phyloP scores from a whole-genome alignment of 257 asterid species.

The Plectranthus barbatus region DNA sequence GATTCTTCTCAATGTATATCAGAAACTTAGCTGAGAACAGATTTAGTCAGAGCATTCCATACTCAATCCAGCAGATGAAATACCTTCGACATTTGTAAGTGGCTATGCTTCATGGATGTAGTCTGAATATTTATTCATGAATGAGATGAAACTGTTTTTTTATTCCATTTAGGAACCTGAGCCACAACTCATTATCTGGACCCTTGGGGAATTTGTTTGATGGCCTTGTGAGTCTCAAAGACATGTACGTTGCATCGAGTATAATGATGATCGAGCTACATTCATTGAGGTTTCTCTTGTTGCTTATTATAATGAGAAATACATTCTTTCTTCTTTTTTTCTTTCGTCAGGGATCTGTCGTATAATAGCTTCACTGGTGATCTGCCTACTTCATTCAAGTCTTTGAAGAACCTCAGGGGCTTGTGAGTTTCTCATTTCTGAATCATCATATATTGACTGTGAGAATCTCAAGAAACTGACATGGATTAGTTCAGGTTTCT shows the following conservation, averaged over 20 bases:
- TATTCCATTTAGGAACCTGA: slow-evolving; percentile 55
- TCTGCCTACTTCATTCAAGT: slow-evolving; percentile 69
- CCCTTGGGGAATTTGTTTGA: slow-evolving; percentile 59
- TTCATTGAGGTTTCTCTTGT: not conserved
- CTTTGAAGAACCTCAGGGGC: slow-evolving; percentile 46
- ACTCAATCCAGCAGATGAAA: slow-evolving; percentile 50
- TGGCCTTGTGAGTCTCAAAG: slow-evolving; percentile 52
- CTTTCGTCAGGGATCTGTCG: slow-evolving; percentile 76
- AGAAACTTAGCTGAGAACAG: slow-evolving; percentile 78
- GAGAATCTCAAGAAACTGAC: not conserved
- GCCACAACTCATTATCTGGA: slow-evolving; percentile 70
- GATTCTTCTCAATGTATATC: slow-evolving; percentile 15
- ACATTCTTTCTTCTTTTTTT: too few species aligned
- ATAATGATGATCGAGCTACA: not conserved
- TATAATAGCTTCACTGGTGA: slow-evolving; percentile 79
- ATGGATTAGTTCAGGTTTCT: slow-evolving; percentile 46
- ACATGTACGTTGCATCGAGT: slow-evolving; percentile 40
- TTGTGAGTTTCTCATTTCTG: slow-evolving; percentile 44
- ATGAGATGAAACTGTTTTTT: not conserved
- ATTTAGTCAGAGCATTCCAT: slow-evolving; percentile 54
- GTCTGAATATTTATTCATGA: not conserved
- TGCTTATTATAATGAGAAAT: not conserved
- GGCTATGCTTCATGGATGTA: not conserved
- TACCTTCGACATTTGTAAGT: slow-evolving; percentile 72
- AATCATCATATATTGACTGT: slow-evolving; percentile 2